phyloP scores from a whole-genome alignment of 257 asterid genomes.

The Salvia splendens region DNA sequence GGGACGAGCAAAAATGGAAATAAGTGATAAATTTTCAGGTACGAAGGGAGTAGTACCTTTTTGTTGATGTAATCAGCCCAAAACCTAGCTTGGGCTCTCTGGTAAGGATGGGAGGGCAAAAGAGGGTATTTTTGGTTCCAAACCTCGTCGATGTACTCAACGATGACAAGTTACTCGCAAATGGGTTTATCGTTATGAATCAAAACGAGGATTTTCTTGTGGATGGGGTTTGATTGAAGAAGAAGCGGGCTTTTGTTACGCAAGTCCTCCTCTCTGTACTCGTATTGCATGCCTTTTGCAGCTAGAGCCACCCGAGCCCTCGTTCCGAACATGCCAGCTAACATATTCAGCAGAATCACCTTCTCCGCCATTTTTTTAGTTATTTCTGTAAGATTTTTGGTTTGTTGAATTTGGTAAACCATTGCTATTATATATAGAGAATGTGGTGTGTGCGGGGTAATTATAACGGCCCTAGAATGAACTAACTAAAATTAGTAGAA shows the following conservation, averaged over 20 bases:
- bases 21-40: no score
- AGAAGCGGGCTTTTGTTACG: constrained; percentile 40
- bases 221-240: constrained; percentile 47
- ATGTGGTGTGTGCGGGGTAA: no score
- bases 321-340: constrained; percentile 40
- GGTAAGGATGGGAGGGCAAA: constrained; percentile 46
- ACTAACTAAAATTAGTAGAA: no score
- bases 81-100: constrained; percentile 29
- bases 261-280: constrained; percentile 43
- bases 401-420: no score
- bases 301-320: constrained; percentile 45
- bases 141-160: constrained; percentile 58
- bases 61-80: constrained; percentile 17
- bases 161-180: constrained; percentile 51
- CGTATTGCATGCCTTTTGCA: constrained; percentile 43
- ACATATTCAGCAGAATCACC: constrained; percentile 31
- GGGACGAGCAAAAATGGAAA: no score
- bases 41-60: constrained; percentile 18
- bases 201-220: constrained; percentile 39
- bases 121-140: constrained; percentile 45
- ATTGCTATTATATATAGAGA: no score
- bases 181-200: constrained; percentile 47
- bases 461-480: no score
- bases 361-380: constrained; percentile 15
- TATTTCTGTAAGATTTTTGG: no score